Evolutionary conservation across 2,329 filamentous ascomycete species (phyloP), one percentile per base, ranked within the genome.

Genomic region (Stenocarpella maydis): DNA sequence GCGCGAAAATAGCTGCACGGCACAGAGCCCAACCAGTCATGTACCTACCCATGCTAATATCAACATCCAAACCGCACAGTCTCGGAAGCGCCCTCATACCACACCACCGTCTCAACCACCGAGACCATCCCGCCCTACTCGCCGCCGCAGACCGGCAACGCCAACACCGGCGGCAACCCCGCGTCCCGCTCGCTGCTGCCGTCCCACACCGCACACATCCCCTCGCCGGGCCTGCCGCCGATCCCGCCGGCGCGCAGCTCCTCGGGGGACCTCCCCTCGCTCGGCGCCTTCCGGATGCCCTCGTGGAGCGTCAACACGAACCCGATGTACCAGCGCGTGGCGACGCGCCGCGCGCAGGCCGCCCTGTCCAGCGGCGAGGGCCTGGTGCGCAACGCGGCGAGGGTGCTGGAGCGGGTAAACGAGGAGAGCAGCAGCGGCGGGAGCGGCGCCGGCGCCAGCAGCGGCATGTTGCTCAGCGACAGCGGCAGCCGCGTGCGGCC

Each of bases 41-140:
- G 41, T 67, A 15, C 31, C 31, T 34, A 34, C 50, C 64, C 19
- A 37, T 67, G 24, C 41, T 58, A 31, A 53, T 28, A 47, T 58
- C n/a, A 55, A 67, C 52, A 21, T 19, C 54, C 19, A 49, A 49
- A 49, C 39, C 34, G 4, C 28, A 31, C 73, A 89, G 87, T 87
- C 71, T 92, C 90, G 66, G 89, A 91, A 65, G 87, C 84, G 2
- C 90, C 90, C 5, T 89, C 89, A 1, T 91, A 91, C 76, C 87
- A 88, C 75, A 84, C 82, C 65, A 81, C 82, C 41, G 82, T 80
- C 15, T 74, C 80, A n/a, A 80, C 81, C 73, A 75, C 78, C 49
- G 85, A 87, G 71, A 75, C 80, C 45, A 78, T 83, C n/a, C 87
- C 87, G 6, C 79, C 85, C 12, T 88, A 89, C 74, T 81, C 85